Base-by-base conservation (phyloP, 352 stramenopile genomes). In the Peronospora destructor region DNA sequence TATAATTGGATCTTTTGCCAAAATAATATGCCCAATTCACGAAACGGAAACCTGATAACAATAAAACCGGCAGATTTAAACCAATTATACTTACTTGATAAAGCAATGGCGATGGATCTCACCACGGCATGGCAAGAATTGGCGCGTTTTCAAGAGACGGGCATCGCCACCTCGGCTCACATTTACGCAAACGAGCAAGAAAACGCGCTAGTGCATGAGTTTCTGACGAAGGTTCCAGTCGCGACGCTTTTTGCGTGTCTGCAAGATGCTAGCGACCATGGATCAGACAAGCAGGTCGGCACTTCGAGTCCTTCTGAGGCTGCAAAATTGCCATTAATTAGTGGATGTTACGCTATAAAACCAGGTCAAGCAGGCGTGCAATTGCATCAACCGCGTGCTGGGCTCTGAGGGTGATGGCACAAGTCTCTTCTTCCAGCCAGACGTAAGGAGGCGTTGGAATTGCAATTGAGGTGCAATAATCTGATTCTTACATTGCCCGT, bases 341-440 rank as follows among this genome's bases (percentile, higher is more conserved):
- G 26, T 4, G 0, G 16, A 40, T 17, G 6, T 28, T 46, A 6
- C 28, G n/a, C 37, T 41, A 14, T 6, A 16, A 1, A 52, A 12
- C n/a, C 34, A 92, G 82, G 73, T 92, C 2, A 85, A 85, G 38
- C 59, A 71, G n/a, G 64, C 61, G 28, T 93, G 83, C 41, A 58
- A 64, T 44, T 90, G 77, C 37, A 86, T 93, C 21, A 76, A 87
- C n/a, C 80, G 79, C 19, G 74, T 93, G 39, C 47, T 93, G 23
- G 51, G 66, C 19, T 68, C 74, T 4, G 65, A 79, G 44, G 67
- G 59, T 35, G 73, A 74, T 25, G 73, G 68, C 39, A 56, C 52
- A 10, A 56, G 56, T 37, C 65, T 86, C 49, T 90, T 93, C 59
- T 93, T 88, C 61, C 63, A 83, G 26, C 56, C 66, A 57, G 76